A percentile compares a stretch with the other conserved stretches of the same genome.
Conservation (phyloP, 2,329 filamentous ascomycete species). For the Penicillium sp. region DNA sequence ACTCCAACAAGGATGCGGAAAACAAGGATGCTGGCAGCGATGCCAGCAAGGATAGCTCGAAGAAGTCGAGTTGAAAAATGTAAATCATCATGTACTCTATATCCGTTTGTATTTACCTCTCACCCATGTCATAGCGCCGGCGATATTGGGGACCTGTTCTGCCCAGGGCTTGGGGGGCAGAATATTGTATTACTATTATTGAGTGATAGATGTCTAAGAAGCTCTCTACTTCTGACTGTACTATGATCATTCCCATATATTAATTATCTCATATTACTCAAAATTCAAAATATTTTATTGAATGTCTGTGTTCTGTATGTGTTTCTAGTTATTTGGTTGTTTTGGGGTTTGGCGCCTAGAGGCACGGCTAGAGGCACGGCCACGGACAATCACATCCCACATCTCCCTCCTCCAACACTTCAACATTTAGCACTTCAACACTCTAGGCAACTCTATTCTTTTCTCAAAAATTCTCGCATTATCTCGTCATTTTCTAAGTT, state of each 20-base stretch:
- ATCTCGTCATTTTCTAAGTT: neutral
- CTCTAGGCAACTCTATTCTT: slow-evolving; percentile 11
- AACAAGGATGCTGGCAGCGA: slow-evolving; percentile 21
- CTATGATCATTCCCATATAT: neutral
- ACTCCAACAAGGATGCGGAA: slow-evolving; percentile 23
- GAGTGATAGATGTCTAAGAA: slow-evolving; percentile 23
- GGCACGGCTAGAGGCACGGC: slow-evolving; percentile 2
- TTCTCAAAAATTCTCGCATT: slow-evolving; percentile 1
- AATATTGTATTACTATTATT: slow-evolving; percentile 23
- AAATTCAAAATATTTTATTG: neutral
- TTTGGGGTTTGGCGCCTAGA: slow-evolving; percentile 16
- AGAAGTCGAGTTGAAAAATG: slow-evolving; percentile 39
- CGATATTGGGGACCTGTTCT: slow-evolving; percentile 32
- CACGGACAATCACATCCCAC: slow-evolving; percentile 27
- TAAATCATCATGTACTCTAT: slow-evolving; percentile 29
- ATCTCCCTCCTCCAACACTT: slow-evolving; percentile 6
- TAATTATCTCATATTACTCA: neutral
- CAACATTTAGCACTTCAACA: slow-evolving; percentile 2
- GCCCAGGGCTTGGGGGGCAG: slow-evolving; percentile 16
- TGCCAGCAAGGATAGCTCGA: slow-evolving; percentile 33
- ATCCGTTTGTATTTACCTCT: slow-evolving; percentile 34
- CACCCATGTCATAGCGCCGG: slow-evolving; percentile 40
- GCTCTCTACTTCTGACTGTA: slow-evolving; percentile 23
- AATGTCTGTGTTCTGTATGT: neutral
- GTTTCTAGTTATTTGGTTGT: neutral